These are phyloP conservation scores for Plasmopara halstedii DNA, from an alignment of 352 stramenopile species.

Conservation along the genomic window DNA sequence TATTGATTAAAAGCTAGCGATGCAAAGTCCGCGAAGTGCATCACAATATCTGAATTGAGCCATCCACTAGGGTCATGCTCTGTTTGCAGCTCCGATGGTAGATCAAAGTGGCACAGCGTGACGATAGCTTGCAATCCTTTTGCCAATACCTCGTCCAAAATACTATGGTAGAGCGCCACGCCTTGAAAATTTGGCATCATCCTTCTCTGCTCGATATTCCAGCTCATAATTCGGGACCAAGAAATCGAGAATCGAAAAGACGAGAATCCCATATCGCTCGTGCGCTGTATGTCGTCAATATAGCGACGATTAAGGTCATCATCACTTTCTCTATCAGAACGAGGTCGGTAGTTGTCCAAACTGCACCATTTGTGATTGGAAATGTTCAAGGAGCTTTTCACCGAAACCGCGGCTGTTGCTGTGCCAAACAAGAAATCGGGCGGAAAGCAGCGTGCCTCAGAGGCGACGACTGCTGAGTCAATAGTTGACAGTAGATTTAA, in stretches of 20 bases:
- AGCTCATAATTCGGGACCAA: conserved; percentile 29
- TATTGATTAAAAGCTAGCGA: conserved; percentile 87
- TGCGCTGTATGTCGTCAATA: conserved; percentile 76
- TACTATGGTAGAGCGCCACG: conserved; percentile 61
- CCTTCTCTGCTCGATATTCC: conserved; percentile 6
- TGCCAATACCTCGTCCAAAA: conserved; percentile 76
- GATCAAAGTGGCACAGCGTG: conserved; percentile 95
- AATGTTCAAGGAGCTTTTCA: conserved; percentile 16
- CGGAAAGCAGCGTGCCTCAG: conserved; percentile 34
- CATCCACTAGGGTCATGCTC: conserved; percentile 61
- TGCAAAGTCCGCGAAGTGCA: conserved; percentile 85
- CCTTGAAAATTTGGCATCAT: conserved; percentile 21
- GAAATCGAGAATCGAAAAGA: conserved; percentile 66
- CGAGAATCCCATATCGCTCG: conserved; percentile 81
- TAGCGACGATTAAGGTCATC: conserved; percentile 86
- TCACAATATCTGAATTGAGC: conserved; percentile 44
- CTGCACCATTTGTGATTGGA: conserved; percentile 16
- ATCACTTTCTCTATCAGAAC: conserved; percentile 28
- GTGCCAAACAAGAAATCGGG: conserved; percentile 25
- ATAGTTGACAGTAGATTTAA: not conserved
- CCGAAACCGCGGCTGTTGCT: conserved; percentile 14
- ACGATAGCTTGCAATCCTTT: conserved; percentile 79
- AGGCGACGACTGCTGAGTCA: not conserved
- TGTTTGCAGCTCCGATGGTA: conserved; percentile 83
- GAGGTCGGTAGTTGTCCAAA: conserved; percentile 21